Evolutionary conservation across 2,329 filamentous ascomycete species (phyloP).

Genomic region (Ophiostoma australiae): DNA sequence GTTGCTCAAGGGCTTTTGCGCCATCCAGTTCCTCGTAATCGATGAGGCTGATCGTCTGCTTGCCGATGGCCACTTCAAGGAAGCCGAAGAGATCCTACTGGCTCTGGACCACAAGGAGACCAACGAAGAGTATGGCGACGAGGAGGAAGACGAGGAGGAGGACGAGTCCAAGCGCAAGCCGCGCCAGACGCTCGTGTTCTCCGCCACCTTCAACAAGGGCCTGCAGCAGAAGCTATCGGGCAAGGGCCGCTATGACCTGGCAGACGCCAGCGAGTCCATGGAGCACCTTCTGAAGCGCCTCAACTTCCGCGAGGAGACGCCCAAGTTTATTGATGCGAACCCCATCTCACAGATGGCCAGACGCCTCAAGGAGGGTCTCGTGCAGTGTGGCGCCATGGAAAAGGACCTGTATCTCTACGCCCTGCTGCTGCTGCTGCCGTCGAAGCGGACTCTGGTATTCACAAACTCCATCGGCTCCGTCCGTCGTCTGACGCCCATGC

Average conservation of each 20-base stretch:
- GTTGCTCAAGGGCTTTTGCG: constrained; percentile 64
- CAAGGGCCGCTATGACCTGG: constrained; percentile 62
- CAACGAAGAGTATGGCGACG: constrained; percentile 42
- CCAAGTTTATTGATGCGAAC: constrained; percentile 89
- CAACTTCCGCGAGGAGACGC: constrained; percentile 76
- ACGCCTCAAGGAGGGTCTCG: constrained; percentile 77
- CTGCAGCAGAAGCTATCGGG: constrained; percentile 86
- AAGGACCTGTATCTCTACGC: constrained; percentile 96
- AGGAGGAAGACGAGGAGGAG: constrained; percentile 42
- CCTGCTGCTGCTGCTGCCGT: constrained; percentile 74
- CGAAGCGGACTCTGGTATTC: constrained; percentile 79
- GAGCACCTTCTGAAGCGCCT: constrained; percentile 88
- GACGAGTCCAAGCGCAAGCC: constrained; percentile 32
- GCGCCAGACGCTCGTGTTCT: constrained; percentile 91
- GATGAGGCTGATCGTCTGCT: constrained; percentile 92
- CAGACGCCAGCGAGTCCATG: constrained; percentile 75
- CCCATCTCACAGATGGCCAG: constrained; percentile 84
- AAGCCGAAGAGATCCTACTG: constrained; percentile 80
- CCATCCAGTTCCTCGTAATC: constrained; percentile 76
- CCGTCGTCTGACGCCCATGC: constrained; percentile 74
- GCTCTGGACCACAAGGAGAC: constrained; percentile 71
- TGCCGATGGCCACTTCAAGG: constrained; percentile 91
- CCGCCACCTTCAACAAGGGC: constrained; percentile 88
- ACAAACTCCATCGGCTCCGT: constrained; percentile 94
- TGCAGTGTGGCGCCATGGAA: constrained; percentile 89